Evolutionary conservation across 2,329 filamentous ascomycete species (phyloP), one percentile per base, ranked within the genome.

Genomic region (Botrytis deweyae): DNA sequence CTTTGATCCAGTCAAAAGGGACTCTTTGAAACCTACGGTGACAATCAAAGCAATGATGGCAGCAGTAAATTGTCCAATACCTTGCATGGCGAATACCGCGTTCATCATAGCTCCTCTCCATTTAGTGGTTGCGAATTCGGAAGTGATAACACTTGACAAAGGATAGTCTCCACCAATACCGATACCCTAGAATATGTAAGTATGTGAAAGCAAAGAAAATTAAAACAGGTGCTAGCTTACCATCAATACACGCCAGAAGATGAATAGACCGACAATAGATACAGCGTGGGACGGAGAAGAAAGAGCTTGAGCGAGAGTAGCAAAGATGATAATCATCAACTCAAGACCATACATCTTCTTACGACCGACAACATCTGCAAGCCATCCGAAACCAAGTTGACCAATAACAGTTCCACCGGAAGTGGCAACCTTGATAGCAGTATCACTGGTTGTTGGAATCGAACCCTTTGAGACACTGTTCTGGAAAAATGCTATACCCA

Each of bases 91-190:
- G 80, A 96, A 96, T 72, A 96, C 93, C 25, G 92, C 87, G 49
- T 89, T 92, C 91, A 97, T 95, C 91, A 96, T 96, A 76, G 92
- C 92, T 77, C 93, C 93, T 82, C 93, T 86, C 90, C 92, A 95
- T 83, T 92, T 94, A 71, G 93, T 95, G 6, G 92, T 95, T 18
- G 93, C 92, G 79, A 96, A 96, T 85, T 96, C 93, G 8, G 93
- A 94, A 9, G 93, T 95, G 79, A 96, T 96, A 77, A 95, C 92
- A 36, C 91, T 92, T 66, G 91, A 93, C 14, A 97, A 85, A 9
- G 93, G 93, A 80, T 95, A 96, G 80, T 96, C 93, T 78, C 92
- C 91, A 80, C 92, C 91, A 63, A 92, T 92, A 76, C 90, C 90
- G 65, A 92, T 86, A 72, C 90, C 87, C 73, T 76, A 55, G 66